phyloP scores from a whole-genome alignment of 257 asterid genomes.

The Solanum boliviense region DNA sequence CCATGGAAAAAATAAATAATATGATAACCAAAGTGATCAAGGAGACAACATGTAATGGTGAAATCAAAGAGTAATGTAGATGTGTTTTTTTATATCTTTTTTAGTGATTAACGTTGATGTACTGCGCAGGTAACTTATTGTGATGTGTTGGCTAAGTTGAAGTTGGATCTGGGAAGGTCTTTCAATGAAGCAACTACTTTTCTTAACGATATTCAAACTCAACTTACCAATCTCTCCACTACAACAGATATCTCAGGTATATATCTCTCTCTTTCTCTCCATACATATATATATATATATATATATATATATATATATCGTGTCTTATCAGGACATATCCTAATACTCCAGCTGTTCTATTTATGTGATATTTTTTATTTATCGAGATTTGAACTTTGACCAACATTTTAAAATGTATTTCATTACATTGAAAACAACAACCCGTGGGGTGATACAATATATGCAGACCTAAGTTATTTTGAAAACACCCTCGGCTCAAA shows the following conservation, averaged over 20 bases:
- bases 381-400: neutral
- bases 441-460: no score
- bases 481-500: neutral
- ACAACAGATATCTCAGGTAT: neutral
- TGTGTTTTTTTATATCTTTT: neutral
- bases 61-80: neutral
- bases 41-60: neutral
- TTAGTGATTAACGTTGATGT: neutral
- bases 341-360: no score
- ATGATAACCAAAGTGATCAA: no score
- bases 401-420: neutral
- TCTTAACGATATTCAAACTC: constrained; percentile 12
- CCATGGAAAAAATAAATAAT: neutral
- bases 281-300: no score
- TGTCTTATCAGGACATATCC: neutral
- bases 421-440: no score
- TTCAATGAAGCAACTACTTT: constrained; percentile 17
- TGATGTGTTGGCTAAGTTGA: constrained; percentile 10
- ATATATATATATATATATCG: neutral
- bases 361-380: no score
- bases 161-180: constrained; percentile 12
- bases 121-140: constrained; percentile 11
- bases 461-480: neutral
- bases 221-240: constrained; percentile 15
- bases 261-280: neutral